Percentiles rank a stretch among this genome's conserved stretches.
Evolutionary conservation across 2,329 filamentous ascomycete genomes (phyloP).

Genomic region (Chlorencoelia australis): DNA sequence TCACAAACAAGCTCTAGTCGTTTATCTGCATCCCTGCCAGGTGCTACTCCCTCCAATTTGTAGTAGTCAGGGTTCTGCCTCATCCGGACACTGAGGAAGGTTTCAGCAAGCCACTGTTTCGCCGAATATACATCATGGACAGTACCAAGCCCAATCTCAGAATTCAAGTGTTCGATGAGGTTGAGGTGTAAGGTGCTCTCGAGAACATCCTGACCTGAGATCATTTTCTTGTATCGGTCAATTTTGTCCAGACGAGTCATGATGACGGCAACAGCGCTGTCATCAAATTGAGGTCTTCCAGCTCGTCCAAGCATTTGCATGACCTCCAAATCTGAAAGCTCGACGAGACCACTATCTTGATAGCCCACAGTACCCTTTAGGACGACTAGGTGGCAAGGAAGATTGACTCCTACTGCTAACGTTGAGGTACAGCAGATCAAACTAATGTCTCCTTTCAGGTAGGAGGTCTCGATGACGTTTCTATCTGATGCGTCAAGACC

Average conservation of each 20-base stretch:
- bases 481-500: constrained; percentile 59
- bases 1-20: constrained; percentile 61
- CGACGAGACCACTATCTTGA: constrained; percentile 48
- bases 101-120: constrained; percentile 64
- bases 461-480: constrained; percentile 54
- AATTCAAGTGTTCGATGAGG: constrained; percentile 74
- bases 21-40: constrained; percentile 45
- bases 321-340: constrained; percentile 73
- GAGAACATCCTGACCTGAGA: constrained; percentile 60
- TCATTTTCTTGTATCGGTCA: constrained; percentile 59
- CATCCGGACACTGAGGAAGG: constrained; percentile 69
- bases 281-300: constrained; percentile 74
- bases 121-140: constrained; percentile 55
- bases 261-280: constrained; percentile 66
- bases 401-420: constrained; percentile 71
- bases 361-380: constrained; percentile 70
- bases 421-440: constrained; percentile 86
- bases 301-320: constrained; percentile 89
- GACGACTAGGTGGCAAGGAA: constrained; percentile 75
- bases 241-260: constrained; percentile 61
- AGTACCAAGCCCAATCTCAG: constrained; percentile 69
- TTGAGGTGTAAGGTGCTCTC: constrained; percentile 74
- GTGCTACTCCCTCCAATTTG: constrained; percentile 45
- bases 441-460: constrained; percentile 58
- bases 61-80: constrained; percentile 63